phyloP scores from a whole-genome alignment of 352 stramenopile species.

The Vaucheria bursata region DNA sequence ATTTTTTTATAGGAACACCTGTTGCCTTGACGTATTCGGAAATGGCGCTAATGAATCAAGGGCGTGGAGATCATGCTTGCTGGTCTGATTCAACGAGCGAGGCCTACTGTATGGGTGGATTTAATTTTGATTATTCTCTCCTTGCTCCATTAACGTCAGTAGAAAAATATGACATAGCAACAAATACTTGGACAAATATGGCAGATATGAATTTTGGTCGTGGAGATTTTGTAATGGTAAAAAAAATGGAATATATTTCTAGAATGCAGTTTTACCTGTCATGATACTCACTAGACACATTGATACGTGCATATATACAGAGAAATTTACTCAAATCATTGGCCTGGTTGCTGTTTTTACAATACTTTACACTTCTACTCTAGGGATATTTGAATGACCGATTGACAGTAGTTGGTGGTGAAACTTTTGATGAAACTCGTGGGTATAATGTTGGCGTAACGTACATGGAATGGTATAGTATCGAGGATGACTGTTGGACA shows the following conservation, averaged over 20 bases:
- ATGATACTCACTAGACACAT: too few relatives aligned
- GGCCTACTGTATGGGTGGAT: not conserved
- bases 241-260: too few relatives aligned
- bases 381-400: not conserved
- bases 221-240: not conserved
- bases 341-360: too few relatives aligned
- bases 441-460: not conserved
- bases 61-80: not conserved
- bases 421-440: not conserved
- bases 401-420: not conserved
- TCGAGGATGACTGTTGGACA: not conserved
- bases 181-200: not conserved
- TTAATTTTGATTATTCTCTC: too few relatives aligned
- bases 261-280: too few relatives aligned
- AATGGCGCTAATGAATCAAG: not conserved
- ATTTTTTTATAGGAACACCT: not conserved
- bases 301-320: too few relatives aligned
- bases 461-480: not conserved
- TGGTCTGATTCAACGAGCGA: not conserved
- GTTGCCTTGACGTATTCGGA: not conserved
- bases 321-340: too few relatives aligned
- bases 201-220: not conserved
- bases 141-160: not conserved
- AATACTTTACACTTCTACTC: too few relatives aligned
- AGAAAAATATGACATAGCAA: not conserved